phyloP scores from a whole-genome alignment of 1,284 basidiomycete genomes.

The Schizophyllum commune region DNA sequence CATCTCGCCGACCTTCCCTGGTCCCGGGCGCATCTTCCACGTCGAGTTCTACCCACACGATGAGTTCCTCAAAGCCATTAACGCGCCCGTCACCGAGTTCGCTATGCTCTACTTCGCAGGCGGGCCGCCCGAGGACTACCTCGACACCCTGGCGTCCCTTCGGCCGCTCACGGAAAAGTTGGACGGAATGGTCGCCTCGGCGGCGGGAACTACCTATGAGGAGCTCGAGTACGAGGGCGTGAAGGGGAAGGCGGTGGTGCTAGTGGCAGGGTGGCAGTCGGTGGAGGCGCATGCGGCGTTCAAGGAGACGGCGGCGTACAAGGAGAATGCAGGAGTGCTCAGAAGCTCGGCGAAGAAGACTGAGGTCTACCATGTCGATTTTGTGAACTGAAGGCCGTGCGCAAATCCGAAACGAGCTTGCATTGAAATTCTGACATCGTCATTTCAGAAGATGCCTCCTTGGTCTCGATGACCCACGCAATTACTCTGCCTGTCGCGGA shows the following conservation, averaged over 20 bases:
- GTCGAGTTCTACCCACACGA: background rate
- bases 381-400: background rate
- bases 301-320: background rate
- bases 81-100: background rate
- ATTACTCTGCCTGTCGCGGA: no score
- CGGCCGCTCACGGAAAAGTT: background rate
- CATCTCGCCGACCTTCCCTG: background rate
- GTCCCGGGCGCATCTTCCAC: background rate
- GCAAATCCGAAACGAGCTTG: background rate
- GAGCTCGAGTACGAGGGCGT: background rate
- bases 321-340: background rate
- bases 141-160: background rate
- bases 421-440: background rate
- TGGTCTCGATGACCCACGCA: background rate
- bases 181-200: background rate
- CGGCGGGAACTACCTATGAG: background rate
- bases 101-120: background rate
- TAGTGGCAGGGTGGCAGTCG: background rate
- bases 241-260: background rate
- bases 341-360: background rate
- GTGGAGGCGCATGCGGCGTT: background rate
- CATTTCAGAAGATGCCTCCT: background rate
- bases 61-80: background rate
- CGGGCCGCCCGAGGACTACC: background rate
- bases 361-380: background rate